A percentile compares a stretch with the other conserved stretches of the same genome.
Conservation (phyloP, 1,284 basidiomycete genomes). For the Apiotrichum mycotoxinovorans region DNA sequence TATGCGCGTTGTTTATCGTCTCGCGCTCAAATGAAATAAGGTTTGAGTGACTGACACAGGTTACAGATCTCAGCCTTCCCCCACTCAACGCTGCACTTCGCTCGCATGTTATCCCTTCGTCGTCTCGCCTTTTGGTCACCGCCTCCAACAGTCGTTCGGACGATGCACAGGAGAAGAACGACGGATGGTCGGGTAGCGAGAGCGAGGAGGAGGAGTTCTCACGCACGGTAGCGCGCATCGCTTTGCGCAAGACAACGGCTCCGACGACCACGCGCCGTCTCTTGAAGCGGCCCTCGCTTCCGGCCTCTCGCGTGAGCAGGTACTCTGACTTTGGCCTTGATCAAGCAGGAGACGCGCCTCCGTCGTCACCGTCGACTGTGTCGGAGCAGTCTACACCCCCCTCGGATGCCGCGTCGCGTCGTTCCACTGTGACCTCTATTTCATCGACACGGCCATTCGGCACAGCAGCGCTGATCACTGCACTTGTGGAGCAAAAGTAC, state of each 20-base stretch:
- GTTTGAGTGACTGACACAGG: background rate
- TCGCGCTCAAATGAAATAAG: background rate
- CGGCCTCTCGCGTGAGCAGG: conserved; percentile 4
- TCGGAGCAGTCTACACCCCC: background rate
- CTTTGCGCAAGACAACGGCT: conserved; percentile 17
- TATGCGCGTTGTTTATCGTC: background rate
- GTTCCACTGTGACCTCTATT: conserved; percentile 12
- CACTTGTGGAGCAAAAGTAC: conserved; percentile 23
- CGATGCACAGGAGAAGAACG: background rate
- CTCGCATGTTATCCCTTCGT: conserved; percentile 30
- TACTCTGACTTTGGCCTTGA: conserved; percentile 6
- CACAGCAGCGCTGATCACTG: conserved; percentile 17
- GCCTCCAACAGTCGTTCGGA: background rate
- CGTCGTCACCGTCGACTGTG: background rate
- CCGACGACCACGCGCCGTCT: conserved; percentile 3
- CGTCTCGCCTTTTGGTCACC: conserved; percentile 16
- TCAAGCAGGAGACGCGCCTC: background rate
- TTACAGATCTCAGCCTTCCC: conserved; percentile 26
- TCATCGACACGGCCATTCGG: conserved; percentile 6
- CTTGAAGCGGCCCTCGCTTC: conserved; percentile 15
- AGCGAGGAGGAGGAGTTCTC: conserved; percentile 42
- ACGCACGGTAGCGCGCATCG: conserved; percentile 23
- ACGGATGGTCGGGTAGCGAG: conserved; percentile 40
- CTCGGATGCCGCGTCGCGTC: conserved; percentile 3
- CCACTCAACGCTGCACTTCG: conserved; percentile 30